Base-by-base conservation (phyloP, 306 rosid genomes). In the Trichosanthes cucumerina region DNA sequence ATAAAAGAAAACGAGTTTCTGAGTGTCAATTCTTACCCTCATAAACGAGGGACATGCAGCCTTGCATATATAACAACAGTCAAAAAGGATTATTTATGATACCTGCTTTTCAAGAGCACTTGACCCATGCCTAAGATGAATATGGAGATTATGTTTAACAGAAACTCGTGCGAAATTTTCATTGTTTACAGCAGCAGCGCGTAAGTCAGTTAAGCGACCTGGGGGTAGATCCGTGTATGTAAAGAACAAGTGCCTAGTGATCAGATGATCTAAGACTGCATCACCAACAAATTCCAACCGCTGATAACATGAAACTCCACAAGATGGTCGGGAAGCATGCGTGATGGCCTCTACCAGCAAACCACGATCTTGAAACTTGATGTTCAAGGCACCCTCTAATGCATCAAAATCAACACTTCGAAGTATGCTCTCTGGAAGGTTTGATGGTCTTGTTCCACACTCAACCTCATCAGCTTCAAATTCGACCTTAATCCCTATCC, bases 111-210 rank as follows among this genome's bases (percentile, higher is more conserved):
- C 99, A 76, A 95, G 90, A 81, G 99, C 97, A 76, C 89, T 92
- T 3, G 97, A 92, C 36, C 99, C 99, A 85, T 95, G 99, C 68
- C 99, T 91, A 79, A 95, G 96, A 85, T 95, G 97, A 68, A 90
- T 28, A 43, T 95, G 97, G 81, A 95, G 99, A 80, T 52, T 83
- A 83, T 91, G 97, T 84, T 91, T 95, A 62, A 95, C 97, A 9
- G 97, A 90, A 83, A 95, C 97, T 71, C 97, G 99, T 24, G 99
- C 99, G 86, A 95, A 95, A 84, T 95, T 95, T 90, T 95, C 99
- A 79, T 95, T 92, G 84, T 95, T 95, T 33, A 95, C 99, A 83
- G 99, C 99, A 86, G 99, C 99, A 83, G 99, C 99, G 46, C 97
- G 89, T 74, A 95, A 92, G 84, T 95, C 99, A 60, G 99, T 95